Base-by-base conservation (phyloP, 139 green algal species). In the Protoeuglena noctilucae region DNA sequence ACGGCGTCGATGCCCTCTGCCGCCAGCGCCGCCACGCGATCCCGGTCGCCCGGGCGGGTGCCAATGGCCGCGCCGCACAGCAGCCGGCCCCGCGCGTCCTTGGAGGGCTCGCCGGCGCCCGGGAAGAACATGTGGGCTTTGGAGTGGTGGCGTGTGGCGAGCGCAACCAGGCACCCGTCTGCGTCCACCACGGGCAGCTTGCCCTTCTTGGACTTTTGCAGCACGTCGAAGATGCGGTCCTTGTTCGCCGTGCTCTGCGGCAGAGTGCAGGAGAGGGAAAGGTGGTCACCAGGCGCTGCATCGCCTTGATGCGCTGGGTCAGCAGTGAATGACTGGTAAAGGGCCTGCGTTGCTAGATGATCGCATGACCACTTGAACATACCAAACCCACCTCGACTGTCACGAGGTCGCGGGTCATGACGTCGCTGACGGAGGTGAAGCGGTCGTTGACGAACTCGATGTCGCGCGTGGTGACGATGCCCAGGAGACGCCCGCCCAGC, bases 31-130 rank as follows among this genome's bases (percentile, higher is more conserved):
- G 54, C 57, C n/a, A 93, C 64, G 14, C 84, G 69, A 47, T 78
- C 72, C 45, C 74, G 77, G 72, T 96, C 88, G 1, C 48, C 48
- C 5, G 87, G 75, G 3, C 88, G 74, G 1, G 86, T 95, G 24
- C 89, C 89, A 22, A 94, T 80, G 17, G 89, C 89, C 0, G 86
- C 87, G 34, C 83, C 89, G n/a, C 77, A 68, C 30, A 81, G 75
- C 57, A 95, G 64, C 22, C 68, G 47, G 40, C 88, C 88, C 21
- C 78, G 24, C 2, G 48, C 47, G 47, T 81, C 77, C 19, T 93
- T 39, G 3, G 78, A 80, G 22, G 85, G 72, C 3, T 52, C 58
- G 29, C 74, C 74, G 12, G 70, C 67, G 2, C 67, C 27, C n/a
- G 55, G 9, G 18, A 51, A 51, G 5, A 9, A 7, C 45, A 51